Conservation (phyloP, 2,329 filamentous ascomycete genomes). For the Claviceps capensis region DNA sequence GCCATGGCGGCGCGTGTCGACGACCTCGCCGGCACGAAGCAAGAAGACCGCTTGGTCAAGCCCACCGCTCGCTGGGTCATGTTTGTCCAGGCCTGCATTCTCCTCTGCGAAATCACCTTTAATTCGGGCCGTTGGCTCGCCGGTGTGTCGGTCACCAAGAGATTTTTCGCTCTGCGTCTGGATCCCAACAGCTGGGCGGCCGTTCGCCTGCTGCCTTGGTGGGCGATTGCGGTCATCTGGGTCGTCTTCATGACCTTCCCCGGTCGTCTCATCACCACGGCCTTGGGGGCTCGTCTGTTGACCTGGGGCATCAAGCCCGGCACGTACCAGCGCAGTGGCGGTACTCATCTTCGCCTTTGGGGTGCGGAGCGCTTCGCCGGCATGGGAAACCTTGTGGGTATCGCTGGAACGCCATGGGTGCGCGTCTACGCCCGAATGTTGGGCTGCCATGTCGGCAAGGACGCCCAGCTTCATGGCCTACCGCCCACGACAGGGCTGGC, state of each 20-base stretch:
- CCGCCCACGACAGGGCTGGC: constrained; percentile 9
- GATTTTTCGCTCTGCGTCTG: constrained; percentile 7
- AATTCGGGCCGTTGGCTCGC: constrained; percentile 6
- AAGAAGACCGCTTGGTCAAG: constrained; percentile 6
- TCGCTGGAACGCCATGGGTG: constrained; percentile 10
- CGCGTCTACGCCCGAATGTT: constrained; percentile 9
- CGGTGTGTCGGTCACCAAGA: constrained; percentile 4
- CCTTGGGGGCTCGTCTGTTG: constrained; percentile 3
- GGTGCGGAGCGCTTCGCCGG: constrained; percentile 8
- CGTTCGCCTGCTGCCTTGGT: constrained; percentile 7
- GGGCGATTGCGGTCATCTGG: constrained; percentile 7
- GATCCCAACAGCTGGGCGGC: constrained; percentile 6
- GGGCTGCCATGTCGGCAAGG: constrained; percentile 9
- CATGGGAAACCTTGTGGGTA: constrained; percentile 3
- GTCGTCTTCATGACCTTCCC: constrained; percentile 7
- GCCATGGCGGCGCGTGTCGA: constrained; percentile 9
- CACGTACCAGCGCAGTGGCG: constrained; percentile 8
- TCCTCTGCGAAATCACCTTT: constrained; percentile 7
- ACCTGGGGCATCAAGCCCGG: constrained; percentile 8
- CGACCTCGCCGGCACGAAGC: constrained; percentile 6
- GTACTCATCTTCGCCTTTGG: constrained; percentile 10
- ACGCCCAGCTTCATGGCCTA: constrained; percentile 10
- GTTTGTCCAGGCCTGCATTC: constrained; percentile 7
- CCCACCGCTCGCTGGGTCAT: constrained; percentile 10
- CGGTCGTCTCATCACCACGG: constrained; percentile 9